Conservation (phyloP, 2,329 filamentous ascomycete genomes). For the Ascosphaera acerosa region DNA sequence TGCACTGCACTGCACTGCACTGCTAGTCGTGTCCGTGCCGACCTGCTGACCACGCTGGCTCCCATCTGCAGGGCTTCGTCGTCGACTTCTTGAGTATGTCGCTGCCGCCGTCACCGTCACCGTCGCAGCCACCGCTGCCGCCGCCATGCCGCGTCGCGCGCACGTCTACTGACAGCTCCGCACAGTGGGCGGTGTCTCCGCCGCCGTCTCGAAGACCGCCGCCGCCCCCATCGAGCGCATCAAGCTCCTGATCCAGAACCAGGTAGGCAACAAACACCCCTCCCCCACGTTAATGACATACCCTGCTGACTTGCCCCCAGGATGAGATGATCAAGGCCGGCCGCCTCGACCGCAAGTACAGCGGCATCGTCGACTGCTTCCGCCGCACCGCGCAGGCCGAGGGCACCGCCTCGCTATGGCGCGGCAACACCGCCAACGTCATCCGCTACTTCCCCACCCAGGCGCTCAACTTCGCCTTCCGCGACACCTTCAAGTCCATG, state of each 20-base stretch:
- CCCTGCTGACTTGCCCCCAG: slow-evolving; percentile 33
- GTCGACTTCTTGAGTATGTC: slow-evolving; percentile 97
- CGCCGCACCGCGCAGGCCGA: slow-evolving; percentile 66
- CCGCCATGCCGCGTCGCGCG: too few relatives aligned
- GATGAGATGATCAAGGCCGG: slow-evolving; percentile 99
- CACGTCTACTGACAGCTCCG: too few relatives aligned
- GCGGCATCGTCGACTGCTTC: slow-evolving; percentile 90
- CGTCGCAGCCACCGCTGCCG: too few relatives aligned
- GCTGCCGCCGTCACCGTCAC: neutral
- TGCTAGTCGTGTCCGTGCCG: too few relatives aligned
- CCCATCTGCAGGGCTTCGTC: slow-evolving; percentile 48
- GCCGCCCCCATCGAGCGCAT: slow-evolving; percentile 99
- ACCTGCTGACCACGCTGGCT: too few relatives aligned
- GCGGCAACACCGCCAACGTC: slow-evolving; percentile 99
- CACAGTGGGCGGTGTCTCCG: slow-evolving; percentile 97
- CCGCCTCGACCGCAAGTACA: slow-evolving; percentile 94
- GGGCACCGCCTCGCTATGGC: slow-evolving; percentile 89
- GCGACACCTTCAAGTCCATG: slow-evolving; percentile 99
- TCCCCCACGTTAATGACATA: neutral
- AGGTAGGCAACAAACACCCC: too few relatives aligned
- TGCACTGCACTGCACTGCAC: too few relatives aligned
- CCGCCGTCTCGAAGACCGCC: slow-evolving; percentile 99
- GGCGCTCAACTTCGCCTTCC: slow-evolving; percentile 99
- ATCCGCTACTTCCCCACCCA: slow-evolving; percentile 99
- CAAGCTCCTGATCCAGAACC: slow-evolving; percentile 99